phyloP scores from a whole-genome alignment of 495 filamentous ascomycete species.

The Penicillium maclennaniae region DNA sequence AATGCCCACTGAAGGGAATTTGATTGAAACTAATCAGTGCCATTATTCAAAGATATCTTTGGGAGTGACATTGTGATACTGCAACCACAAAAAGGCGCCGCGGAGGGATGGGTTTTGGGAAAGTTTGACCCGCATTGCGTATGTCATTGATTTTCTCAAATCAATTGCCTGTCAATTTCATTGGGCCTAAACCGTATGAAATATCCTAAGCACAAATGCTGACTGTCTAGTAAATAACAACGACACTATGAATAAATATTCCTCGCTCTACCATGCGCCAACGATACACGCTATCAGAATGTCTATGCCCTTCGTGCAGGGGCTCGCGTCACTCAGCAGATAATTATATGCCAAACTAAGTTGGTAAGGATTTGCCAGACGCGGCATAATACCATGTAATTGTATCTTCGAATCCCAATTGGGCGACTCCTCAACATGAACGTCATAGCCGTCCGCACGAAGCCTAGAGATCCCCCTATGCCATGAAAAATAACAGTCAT shows the following conservation, averaged over 20 bases:
- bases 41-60: background rate
- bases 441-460: conserved; percentile 38
- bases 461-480: too few species aligned
- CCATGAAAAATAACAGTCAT: too few species aligned
- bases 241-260: conserved; percentile 6
- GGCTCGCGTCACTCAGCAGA: conserved; percentile 30
- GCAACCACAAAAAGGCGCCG: background rate
- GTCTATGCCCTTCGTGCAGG: conserved; percentile 37
- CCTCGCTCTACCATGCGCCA: conserved; percentile 22
- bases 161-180: background rate
- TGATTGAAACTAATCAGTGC: background rate
- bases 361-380: conserved; percentile 36
- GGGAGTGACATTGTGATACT: background rate
- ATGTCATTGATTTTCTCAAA: background rate
- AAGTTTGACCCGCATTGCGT: background rate
- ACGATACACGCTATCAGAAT: conserved; percentile 42
- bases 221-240: background rate
- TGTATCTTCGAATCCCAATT: conserved; percentile 43
- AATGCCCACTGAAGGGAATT: background rate
- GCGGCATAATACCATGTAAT: conserved; percentile 44
- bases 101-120: background rate
- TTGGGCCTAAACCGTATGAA: background rate
- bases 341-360: conserved; percentile 43
- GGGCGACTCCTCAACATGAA: conserved; percentile 35
- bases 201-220: background rate